A percentile compares a stretch with the other conserved stretches of the same genome.
phyloP scores from a whole-genome alignment of 1,284 basidiomycete species.

The Sanguinoderma infundibulare region DNA sequence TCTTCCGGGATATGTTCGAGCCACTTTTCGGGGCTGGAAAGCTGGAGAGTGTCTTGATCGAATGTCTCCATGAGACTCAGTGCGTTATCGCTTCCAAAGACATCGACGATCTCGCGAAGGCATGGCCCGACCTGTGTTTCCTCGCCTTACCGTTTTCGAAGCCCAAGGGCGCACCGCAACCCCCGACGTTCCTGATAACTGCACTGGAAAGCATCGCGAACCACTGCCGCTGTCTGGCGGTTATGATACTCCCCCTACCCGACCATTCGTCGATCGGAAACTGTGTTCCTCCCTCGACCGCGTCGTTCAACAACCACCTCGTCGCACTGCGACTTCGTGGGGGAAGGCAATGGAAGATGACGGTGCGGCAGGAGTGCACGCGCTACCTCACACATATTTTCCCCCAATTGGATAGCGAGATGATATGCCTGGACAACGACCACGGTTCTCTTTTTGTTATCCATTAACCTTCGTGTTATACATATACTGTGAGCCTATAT shows the following conservation, averaged over 20 bases:
- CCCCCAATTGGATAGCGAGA: not conserved
- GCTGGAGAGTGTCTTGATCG: not conserved
- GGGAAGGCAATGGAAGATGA: not conserved
- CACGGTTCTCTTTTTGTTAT: not conserved
- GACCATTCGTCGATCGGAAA: not conserved
- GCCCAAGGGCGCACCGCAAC: too few species aligned
- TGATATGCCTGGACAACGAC: not conserved
- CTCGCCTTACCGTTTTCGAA: not conserved
- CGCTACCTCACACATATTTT: not conserved
- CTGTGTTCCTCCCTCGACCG: not conserved
- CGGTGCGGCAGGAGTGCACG: not conserved
- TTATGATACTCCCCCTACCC: not conserved
- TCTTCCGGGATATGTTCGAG: not conserved
- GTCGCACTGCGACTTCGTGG: not conserved
- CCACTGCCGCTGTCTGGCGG: not conserved
- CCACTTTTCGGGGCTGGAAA: not conserved
- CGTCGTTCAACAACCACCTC: not conserved
- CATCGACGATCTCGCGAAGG: not conserved
- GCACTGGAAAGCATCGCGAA: not conserved
- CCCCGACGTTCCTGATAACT: not conserved
- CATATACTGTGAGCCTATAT: not conserved
- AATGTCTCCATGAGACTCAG: not conserved
- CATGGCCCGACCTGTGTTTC: not conserved
- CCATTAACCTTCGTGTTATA: not conserved
- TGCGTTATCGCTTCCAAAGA: not conserved